phyloP scores from a whole-genome alignment of 1,284 basidiomycete genomes.

The Puccinia horiana region DNA sequence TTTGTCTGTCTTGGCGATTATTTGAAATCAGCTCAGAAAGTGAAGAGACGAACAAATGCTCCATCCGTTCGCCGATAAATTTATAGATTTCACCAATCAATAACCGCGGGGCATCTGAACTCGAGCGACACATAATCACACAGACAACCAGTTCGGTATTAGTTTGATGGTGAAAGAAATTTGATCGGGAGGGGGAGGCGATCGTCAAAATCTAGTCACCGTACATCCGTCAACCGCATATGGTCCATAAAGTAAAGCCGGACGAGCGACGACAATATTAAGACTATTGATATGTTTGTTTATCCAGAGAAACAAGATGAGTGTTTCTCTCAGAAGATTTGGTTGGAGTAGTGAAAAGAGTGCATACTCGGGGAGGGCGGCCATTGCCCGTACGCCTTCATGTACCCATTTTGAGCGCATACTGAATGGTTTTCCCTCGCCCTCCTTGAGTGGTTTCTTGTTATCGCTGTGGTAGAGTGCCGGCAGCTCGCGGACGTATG shows the following conservation, averaged over 20 bases:
- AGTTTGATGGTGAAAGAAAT: not conserved
- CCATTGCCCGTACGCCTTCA: conserved; percentile 49
- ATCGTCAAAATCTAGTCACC: conserved; percentile 30
- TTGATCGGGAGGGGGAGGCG: not conserved
- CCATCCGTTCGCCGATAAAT: conserved; percentile 52
- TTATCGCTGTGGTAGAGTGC: conserved; percentile 45
- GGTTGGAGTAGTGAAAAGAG: not conserved
- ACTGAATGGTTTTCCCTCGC: conserved; percentile 49
- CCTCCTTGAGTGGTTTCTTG: conserved; percentile 50
- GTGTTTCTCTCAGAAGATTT: not conserved
- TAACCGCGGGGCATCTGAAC: conserved; percentile 50
- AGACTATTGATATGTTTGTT: conserved; percentile 25
- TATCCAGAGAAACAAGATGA: not conserved
- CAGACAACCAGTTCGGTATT: not conserved
- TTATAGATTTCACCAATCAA: conserved; percentile 52
- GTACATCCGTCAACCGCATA: conserved; percentile 50
- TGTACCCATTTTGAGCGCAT: conserved; percentile 50
- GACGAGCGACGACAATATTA: conserved; percentile 47
- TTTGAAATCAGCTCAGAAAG: not conserved
- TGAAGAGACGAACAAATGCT: conserved; percentile 50
- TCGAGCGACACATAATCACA: not conserved
- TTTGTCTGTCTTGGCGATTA: not conserved
- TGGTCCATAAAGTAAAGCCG: conserved; percentile 49
- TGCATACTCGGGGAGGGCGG: conserved; percentile 42
- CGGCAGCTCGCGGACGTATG: conserved; percentile 46